Base-by-base conservation (phyloP, 2,329 filamentous ascomycete genomes). In the Aspergillus fumigatiaffinis region DNA sequence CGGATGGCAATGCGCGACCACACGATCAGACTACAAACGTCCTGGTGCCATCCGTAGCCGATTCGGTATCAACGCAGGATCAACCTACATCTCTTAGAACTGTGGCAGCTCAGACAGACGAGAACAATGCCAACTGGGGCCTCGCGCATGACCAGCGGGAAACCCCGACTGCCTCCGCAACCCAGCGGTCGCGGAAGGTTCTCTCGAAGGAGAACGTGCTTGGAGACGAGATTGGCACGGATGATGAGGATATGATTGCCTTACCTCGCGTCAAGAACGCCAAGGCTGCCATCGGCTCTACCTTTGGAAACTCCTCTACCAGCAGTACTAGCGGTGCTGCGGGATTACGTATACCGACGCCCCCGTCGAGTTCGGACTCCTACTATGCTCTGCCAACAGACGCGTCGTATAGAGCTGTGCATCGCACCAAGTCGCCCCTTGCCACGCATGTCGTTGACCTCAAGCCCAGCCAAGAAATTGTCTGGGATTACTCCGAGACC, bases 401-500 rank as follows among this genome's bases (percentile, higher is more conserved):
- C 42, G 68, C 75, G n/a, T 62, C 66, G 12, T 69, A 69, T 53
- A 57, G 67, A 21, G 57, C 65, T 52, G 66, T 64, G 9, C 70
- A 71, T 44, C 71, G 71, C 32, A 67, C 70, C 29, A 76, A 74
- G 61, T 73, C 75, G 4, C 73, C 74, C 6, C 67, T 76, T 51
- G 73, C 65, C 61, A 73, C 69, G 59, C 76, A 63, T 63, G 60
- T 62, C 14, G 66, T 65, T 7, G 68, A 71, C 48, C 69, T 70
- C 53, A 67, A 64, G 49, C 69, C 55, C 55, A 80, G 54, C 74
- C 79, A 58, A 74, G 82, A 58, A 73, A 80, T 67, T 41, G 59
- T 60, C 58, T 94, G 91, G 87, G 91, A 96, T 75, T 97, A 97
- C 70, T 86, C 88, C 46, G 92, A 97, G 77, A 99, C 94, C 0